Conservation (phyloP, 495 filamentous ascomycete species). For the Trichoderma virens region DNA sequence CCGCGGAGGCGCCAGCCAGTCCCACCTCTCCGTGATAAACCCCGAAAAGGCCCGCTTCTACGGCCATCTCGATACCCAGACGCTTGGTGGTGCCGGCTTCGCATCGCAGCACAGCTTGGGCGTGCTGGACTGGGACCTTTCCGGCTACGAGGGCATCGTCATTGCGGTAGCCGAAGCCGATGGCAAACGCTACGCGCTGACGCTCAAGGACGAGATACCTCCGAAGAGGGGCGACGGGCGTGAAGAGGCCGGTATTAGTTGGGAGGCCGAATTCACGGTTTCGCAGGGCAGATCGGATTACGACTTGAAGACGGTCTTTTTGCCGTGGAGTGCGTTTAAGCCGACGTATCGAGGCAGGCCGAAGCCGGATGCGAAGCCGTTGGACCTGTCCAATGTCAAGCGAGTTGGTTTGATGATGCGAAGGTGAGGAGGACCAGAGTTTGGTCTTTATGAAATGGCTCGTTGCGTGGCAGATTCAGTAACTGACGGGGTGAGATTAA, state of each 20-base stretch:
- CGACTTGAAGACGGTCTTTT: slow-evolving; percentile 26
- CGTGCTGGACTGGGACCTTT: slow-evolving; percentile 47
- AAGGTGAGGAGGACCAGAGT: slow-evolving; percentile 44
- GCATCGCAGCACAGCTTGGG: slow-evolving; percentile 64
- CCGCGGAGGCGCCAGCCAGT: slow-evolving; percentile 57
- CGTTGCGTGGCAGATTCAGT: not conserved
- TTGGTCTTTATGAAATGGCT: not conserved
- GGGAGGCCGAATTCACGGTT: slow-evolving; percentile 46
- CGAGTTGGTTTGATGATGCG: slow-evolving; percentile 68
- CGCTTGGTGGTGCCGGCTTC: slow-evolving; percentile 76
- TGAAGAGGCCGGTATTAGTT: slow-evolving; percentile 53
- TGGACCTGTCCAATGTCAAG: slow-evolving; percentile 53
- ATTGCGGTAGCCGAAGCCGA: slow-evolving; percentile 11
- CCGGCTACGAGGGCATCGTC: slow-evolving; percentile 30
- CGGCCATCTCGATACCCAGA: slow-evolving; percentile 63
- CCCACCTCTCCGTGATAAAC: slow-evolving; percentile 14
- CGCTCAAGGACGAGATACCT: slow-evolving; percentile 59
- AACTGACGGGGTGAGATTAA: not conserved
- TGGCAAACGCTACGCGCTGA: slow-evolving; percentile 60
- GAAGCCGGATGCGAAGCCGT: slow-evolving; percentile 41
- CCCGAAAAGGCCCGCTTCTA: slow-evolving; percentile 39
- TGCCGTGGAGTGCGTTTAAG: slow-evolving; percentile 55
- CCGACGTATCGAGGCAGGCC: slow-evolving; percentile 66
- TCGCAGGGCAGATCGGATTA: slow-evolving; percentile 1
- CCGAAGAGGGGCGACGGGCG: slow-evolving; percentile 49